Percentiles rank a stretch among this genome's conserved stretches.
These are phyloP conservation scores for Paramecium caudatum DNA, from an alignment of 73 alveolate genomes.

Conservation along the genomic window DNA sequence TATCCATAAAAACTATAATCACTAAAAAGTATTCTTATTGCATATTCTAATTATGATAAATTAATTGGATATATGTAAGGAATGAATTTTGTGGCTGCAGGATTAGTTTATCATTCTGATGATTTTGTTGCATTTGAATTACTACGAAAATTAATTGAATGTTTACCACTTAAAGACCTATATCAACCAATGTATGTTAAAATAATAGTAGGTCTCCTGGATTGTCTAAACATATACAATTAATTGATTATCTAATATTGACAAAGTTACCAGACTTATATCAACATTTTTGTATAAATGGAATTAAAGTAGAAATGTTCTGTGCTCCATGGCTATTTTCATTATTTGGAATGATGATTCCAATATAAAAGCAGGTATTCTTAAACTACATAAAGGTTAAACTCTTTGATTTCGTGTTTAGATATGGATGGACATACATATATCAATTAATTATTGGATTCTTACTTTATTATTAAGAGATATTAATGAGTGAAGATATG, in stretches of 20 bases:
- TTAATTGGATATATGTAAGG: conserved; percentile 79
- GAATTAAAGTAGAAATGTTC: conserved; percentile 79
- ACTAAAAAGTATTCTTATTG: conserved; percentile 30
- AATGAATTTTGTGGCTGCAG: conserved; percentile 77
- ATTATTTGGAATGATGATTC: conserved; percentile 84
- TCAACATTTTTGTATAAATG: conserved; percentile 69
- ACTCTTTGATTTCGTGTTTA: conserved; percentile 75
- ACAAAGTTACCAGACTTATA: conserved; percentile 71
- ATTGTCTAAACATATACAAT: conserved; percentile 74
- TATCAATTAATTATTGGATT: conserved; percentile 73
- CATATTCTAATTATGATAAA: conserved; percentile 66
- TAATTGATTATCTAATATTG: conserved; percentile 64
- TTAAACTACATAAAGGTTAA: conserved; percentile 8
- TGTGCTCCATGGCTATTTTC: conserved; percentile 84
- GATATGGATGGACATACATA: conserved; percentile 77
- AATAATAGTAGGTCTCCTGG: conserved; percentile 75
- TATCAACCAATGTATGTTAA: conserved; percentile 52
- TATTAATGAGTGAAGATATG: conserved; percentile 68
- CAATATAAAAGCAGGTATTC: conserved; percentile 78
- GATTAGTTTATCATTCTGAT: conserved; percentile 67
- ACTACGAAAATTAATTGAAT: conserved; percentile 50
- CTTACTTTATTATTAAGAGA: conserved; percentile 68
- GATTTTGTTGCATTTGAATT: conserved; percentile 71
- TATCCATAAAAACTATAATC: conserved; percentile 1
- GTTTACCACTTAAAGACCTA: conserved; percentile 66